Evolutionary conservation across 1,139 yeast species (phyloP).

Genomic region (Pichia sp.): DNA sequence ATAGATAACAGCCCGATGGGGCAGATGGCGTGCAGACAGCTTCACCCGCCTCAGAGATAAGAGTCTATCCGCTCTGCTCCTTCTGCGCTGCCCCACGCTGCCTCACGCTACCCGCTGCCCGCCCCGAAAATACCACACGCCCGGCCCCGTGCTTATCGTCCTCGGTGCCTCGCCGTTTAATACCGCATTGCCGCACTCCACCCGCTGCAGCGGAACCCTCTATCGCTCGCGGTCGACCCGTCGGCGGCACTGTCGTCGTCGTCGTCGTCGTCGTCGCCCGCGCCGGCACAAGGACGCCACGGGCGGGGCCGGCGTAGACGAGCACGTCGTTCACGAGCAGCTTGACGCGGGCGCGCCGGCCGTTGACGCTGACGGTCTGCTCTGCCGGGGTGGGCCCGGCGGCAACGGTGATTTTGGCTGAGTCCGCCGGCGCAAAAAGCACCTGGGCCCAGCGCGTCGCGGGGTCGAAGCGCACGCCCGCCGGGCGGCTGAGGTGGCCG

Average conservation of each 20-base stretch:
- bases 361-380: neutral
- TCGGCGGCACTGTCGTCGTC: neutral
- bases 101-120: neutral
- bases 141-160: constrained; percentile 1
- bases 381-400: neutral
- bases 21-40: too few relatives aligned
- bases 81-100: too few relatives aligned
- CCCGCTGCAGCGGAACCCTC: neutral
- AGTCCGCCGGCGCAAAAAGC: neutral
- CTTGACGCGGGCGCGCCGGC: neutral
- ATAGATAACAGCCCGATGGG: too few relatives aligned
- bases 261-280: neutral
- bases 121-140: constrained; percentile 9
- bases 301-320: neutral
- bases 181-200: constrained; percentile 38
- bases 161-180: constrained; percentile 37
- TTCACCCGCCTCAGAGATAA: neutral
- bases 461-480: neutral
- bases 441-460: neutral
- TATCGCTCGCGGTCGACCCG: neutral
- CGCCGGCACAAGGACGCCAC: neutral
- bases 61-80: too few relatives aligned
- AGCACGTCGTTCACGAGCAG: constrained; percentile 4
- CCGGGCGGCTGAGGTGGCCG: neutral
- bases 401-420: neutral